Conservation (phyloP, 306 rosid species). For the Cucurbita pepo region DNA sequence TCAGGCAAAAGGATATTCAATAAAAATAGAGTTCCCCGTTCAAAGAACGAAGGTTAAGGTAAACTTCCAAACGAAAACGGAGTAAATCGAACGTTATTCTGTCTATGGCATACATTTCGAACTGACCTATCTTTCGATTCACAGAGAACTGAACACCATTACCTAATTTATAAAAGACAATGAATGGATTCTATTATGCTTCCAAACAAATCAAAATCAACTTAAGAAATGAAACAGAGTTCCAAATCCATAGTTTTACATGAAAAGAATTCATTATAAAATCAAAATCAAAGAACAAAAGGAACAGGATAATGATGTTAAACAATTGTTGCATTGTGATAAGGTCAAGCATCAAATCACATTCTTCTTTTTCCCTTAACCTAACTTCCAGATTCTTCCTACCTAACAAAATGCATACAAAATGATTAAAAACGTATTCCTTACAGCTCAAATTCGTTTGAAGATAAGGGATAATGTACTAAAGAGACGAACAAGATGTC, state of each 20-base stretch:
- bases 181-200: not conserved
- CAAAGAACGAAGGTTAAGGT: not conserved
- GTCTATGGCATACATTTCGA: not conserved
- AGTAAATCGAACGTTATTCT: not conserved
- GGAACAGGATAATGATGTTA: not conserved
- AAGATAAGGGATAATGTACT: not conserved
- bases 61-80: not conserved
- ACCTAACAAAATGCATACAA: not conserved
- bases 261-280: not conserved
- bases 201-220: not conserved
- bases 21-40: not conserved
- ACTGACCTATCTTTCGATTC: not conserved
- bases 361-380: not conserved
- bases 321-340: not conserved
- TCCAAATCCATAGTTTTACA: not conserved
- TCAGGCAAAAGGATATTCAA: not conserved
- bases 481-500: not conserved
- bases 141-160: not conserved
- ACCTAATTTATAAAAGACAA: not conserved
- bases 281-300: not conserved
- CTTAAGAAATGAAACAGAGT: not conserved
- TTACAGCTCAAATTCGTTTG: not conserved
- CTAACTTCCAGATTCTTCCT: not conserved
- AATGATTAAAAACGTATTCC: not conserved
- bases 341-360: not conserved